Evolutionary conservation across 345 rosid genomes (phyloP), one percentile per base, ranked within the genome.

Genomic region (Eucalyptus shirleyi): DNA sequence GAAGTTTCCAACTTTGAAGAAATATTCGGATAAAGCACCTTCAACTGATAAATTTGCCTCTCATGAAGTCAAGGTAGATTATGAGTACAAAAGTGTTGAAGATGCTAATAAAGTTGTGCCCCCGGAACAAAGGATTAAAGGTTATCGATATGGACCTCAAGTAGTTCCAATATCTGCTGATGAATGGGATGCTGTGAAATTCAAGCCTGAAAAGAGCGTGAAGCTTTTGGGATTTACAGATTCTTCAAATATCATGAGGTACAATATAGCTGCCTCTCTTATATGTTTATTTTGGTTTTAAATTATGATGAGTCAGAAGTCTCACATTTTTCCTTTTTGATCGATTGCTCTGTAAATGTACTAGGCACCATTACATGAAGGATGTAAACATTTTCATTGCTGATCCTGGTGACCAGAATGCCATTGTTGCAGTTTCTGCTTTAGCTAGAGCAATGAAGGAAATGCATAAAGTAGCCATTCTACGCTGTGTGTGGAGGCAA

Each of bases 401-500:
- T 87, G 99, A 97, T 89, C 99, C 97, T 19, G 96, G 96, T 80
- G 95, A 97, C 89, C 86, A 91, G 88, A 92, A 93, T 89, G 97
- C 95, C 86, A 90, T 89, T 44, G 87, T 96, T 69, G 97, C 97
- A 19, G 93, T 95, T 93, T 98, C 98, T 91, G 97, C 99, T 67
- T 72, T 98, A 87, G 97, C 98, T 26, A 94, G 98, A 92, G 99
- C 97, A 89, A 95, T 96, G 99, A 95, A 93, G 92, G 94, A 96
- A 94, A 90, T 93, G 93, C 93, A 94, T 88, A 95, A 91, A 91
- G 97, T 97, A 65, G 98, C 98, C 86, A 95, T 98, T 90, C 88
- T 96, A 89, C 98, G 99, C 34, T 98, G 99, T 91, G 99, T 96
- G 89, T 98, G 99, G 99, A 95, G 97, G 93, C 96, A 96, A 87